phyloP scores from a whole-genome alignment of 2,329 filamentous ascomycete genomes.

The Aspergillus jensenii region DNA sequence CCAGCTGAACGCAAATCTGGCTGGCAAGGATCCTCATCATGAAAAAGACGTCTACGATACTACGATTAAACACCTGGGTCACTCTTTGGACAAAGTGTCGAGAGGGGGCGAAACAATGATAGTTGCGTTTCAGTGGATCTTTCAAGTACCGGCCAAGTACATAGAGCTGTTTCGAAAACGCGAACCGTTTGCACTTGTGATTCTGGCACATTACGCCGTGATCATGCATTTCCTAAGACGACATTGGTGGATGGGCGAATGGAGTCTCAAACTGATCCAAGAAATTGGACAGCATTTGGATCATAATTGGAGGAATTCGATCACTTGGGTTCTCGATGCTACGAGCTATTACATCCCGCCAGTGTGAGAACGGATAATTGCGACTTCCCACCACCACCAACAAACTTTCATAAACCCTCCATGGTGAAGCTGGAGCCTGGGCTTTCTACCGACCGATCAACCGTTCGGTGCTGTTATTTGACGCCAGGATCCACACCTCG shows the following conservation, averaged over 20 bases:
- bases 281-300: constrained; percentile 48
- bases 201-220: constrained; percentile 47
- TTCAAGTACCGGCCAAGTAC: constrained; percentile 63
- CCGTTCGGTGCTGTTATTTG: background rate
- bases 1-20: constrained; percentile 25
- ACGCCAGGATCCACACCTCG: too few species aligned
- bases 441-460: background rate
- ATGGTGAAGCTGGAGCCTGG: background rate
- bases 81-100: constrained; percentile 29
- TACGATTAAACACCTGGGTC: constrained; percentile 28
- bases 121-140: constrained; percentile 56
- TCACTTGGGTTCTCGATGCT: constrained; percentile 36
- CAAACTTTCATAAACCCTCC: background rate
- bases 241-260: constrained; percentile 70
- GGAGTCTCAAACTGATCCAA: constrained; percentile 64
- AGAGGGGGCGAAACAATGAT: constrained; percentile 29
- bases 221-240: constrained; percentile 59
- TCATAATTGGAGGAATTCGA: constrained; percentile 26
- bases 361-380: constrained; percentile 4
- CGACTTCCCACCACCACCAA: background rate
- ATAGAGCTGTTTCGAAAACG: constrained; percentile 42
- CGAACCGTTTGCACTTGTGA: constrained; percentile 42
- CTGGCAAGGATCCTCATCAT: constrained; percentile 22
- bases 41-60: constrained; percentile 27
- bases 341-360: constrained; percentile 29